Evolutionary conservation across 345 rosid genomes (phyloP), one percentile per base, ranked within the genome.

Genomic region (Leavenworthia alabamica): DNA sequence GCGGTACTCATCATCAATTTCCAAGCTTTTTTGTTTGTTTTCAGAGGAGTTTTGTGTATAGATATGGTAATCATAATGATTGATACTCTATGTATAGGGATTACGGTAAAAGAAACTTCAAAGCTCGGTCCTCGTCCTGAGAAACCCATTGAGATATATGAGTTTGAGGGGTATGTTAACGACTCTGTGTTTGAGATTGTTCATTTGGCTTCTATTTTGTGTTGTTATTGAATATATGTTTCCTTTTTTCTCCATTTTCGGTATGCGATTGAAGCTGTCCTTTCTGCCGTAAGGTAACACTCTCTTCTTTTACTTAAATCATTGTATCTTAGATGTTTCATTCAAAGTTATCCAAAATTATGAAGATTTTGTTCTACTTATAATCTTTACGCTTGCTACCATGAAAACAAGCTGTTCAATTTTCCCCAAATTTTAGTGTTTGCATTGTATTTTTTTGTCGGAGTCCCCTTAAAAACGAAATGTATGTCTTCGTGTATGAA

Each of bases 201-300:
- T 60, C 11, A 0, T 32, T 51, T 14, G 54, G 47, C 41, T 60
- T 51, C n/a, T 51, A 1, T 55, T 27, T 40, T 49, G 20, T 68
- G 42, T 56, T 22, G 22, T 43, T 8, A 56, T 52, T 75, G 60
- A 70, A 20, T 51, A 16, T 11, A 7, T 43, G 4, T n/a, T 64
- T 70, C 78, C 7, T 7, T 60, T 49, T 69, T 49, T 32, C 55
- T 64, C 20, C 51, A 10, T 61, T 58, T 57, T 68, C 59, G 40
- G 65, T 79, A 53, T 65, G 65, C 40, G 6, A 73, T 47, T 76
- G 32, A 77, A 92, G 98, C 78, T 89, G 98, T 40, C 98, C 98
- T 16, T 92, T 92, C 67, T 92, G 98, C 75, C 90, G 95, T 28
- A 92, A 92, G 96, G 96, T 92, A 89, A 76, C 50, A 37, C 51